A percentile compares a stretch with the other conserved stretches of the same genome.
Conservation (phyloP, 495 filamentous ascomycete species). For the Tricharina praecox region DNA sequence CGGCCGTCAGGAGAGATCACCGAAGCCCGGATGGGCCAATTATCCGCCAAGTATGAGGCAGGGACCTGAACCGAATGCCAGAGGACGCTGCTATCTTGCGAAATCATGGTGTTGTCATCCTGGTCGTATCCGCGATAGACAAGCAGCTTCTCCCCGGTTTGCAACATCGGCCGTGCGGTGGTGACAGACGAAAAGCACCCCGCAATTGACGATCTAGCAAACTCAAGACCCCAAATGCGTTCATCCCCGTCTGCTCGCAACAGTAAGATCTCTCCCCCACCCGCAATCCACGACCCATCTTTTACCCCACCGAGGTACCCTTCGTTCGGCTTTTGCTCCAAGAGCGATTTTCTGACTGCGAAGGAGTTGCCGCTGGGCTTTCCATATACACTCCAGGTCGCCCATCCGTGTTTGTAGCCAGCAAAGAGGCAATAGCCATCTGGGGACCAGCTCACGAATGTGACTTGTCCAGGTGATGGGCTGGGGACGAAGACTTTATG, state of each 20-base stretch:
- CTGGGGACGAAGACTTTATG: slow-evolving; percentile 54
- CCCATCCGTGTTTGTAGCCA: slow-evolving; percentile 87
- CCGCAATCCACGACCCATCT: slow-evolving; percentile 69
- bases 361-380: slow-evolving; percentile 76
- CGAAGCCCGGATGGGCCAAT: slow-evolving; percentile 79
- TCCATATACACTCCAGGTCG: slow-evolving; percentile 91
- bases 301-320: slow-evolving; percentile 61
- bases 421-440: slow-evolving; percentile 95
- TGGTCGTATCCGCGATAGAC: slow-evolving; percentile 87
- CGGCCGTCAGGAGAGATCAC: slow-evolving; percentile 80
- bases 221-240: slow-evolving; percentile 73
- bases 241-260: slow-evolving; percentile 44
- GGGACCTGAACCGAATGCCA: slow-evolving; percentile 90
- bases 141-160: slow-evolving; percentile 69
- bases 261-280: slow-evolving; percentile 70
- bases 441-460: slow-evolving; percentile 70
- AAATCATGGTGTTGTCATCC: slow-evolving; percentile 74
- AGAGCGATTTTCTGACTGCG: slow-evolving; percentile 44
- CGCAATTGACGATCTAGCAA: slow-evolving; percentile 76
- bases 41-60: slow-evolving; percentile 61
- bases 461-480: slow-evolving; percentile 54
- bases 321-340: slow-evolving; percentile 47
- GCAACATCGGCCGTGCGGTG: slow-evolving; percentile 69
- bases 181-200: slow-evolving; percentile 84
- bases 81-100: slow-evolving; percentile 63